Evolutionary conservation across 2,329 filamentous ascomycete genomes (phyloP), one percentile per base, ranked within the genome.

Genomic region (Colletotrichum echinochloae): DNA sequence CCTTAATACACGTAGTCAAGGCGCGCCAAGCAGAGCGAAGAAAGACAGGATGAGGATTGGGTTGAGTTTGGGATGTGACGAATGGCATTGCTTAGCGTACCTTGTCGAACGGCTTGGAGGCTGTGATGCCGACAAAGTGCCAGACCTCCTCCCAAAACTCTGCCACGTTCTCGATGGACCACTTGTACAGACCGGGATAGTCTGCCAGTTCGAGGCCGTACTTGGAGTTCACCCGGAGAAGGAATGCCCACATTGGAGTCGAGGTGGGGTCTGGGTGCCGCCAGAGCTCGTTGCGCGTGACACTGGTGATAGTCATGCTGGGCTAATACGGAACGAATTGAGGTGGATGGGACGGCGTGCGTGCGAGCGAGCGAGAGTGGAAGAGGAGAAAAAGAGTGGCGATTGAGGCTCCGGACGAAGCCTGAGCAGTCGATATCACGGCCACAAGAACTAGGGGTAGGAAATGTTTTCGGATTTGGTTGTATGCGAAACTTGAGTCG

Each of bases 81-180:
- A 59, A 33, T 61, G 44, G 37, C 14, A 59, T 56, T 62, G 44
- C 30, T 64, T 59, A 59, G 68, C 57, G 68, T 70, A 93, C 91
- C 82, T 87, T 79, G 33, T 86, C 82, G 78, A 89, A 95, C 9
- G 84, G 80, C 75, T 83, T 84, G 30, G 92, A 92, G 6, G 93
- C 89, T 73, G 86, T 90, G 74, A 98, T 87, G 52, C 92, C 92
- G 3, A 92, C 92, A 80, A 92, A 95, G 51, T 92, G 85, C 95
- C 95, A 98, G 12, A 94, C 88, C 65, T 94, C 91, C 60, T 88
- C 90, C 95, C 95, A 98, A 79, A 98, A 97, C 1, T 86, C 83
- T 30, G 90, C 86, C 9, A 94, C 86, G 75, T 95, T 86, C 9
- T 91, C 88, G 73, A 96, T 87, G 74, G 94, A 97, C 95, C 95